phyloP scores from a whole-genome alignment of 2,329 filamentous ascomycete genomes.

The Ophiostoma novo-ulmi region DNA sequence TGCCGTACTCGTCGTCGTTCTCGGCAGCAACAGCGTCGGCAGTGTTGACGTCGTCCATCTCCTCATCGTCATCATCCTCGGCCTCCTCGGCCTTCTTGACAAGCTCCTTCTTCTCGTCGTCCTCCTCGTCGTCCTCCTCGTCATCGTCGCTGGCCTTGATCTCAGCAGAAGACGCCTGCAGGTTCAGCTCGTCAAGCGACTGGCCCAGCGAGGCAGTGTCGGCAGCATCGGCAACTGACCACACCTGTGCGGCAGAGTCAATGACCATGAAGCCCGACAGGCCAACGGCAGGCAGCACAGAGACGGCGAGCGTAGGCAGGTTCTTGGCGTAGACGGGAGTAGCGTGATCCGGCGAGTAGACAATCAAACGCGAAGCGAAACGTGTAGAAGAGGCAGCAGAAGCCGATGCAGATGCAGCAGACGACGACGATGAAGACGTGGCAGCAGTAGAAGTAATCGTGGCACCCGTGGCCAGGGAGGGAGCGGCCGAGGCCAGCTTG shows the following conservation, averaged over 20 bases:
- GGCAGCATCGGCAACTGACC: slow-evolving; percentile 56
- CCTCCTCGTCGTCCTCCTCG: slow-evolving; percentile 33
- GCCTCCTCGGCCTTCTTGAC: slow-evolving; percentile 22
- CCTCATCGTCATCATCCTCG: slow-evolving; percentile 40
- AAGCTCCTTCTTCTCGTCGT: not conserved
- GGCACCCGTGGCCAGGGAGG: not conserved
- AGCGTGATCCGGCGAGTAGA: slow-evolving; percentile 58
- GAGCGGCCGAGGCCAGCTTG: slow-evolving; percentile 1
- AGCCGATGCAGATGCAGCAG: not conserved
- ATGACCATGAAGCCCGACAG: slow-evolving; percentile 69
- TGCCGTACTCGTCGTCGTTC: slow-evolving; percentile 32
- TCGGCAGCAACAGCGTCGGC: slow-evolving; percentile 35
- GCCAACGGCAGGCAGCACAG: slow-evolving; percentile 58
- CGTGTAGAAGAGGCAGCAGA: slow-evolving; percentile 23
- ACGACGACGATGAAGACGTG: not conserved
- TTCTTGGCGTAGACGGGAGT: slow-evolving; percentile 55
- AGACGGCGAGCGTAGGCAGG: slow-evolving; percentile 56
- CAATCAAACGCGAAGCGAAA: slow-evolving; percentile 52
- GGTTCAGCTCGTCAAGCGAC: slow-evolving; percentile 50
- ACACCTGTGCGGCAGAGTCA: slow-evolving; percentile 70
- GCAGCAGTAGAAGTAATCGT: not conserved
- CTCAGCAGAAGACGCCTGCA: slow-evolving; percentile 37
- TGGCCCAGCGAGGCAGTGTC: slow-evolving; percentile 51
- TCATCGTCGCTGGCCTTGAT: slow-evolving; percentile 30
- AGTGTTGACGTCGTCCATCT: slow-evolving; percentile 39